These are phyloP conservation scores for Fusarium nurragi DNA, from an alignment of 2,329 filamentous ascomycete genomes.

Conservation along the genomic window DNA sequence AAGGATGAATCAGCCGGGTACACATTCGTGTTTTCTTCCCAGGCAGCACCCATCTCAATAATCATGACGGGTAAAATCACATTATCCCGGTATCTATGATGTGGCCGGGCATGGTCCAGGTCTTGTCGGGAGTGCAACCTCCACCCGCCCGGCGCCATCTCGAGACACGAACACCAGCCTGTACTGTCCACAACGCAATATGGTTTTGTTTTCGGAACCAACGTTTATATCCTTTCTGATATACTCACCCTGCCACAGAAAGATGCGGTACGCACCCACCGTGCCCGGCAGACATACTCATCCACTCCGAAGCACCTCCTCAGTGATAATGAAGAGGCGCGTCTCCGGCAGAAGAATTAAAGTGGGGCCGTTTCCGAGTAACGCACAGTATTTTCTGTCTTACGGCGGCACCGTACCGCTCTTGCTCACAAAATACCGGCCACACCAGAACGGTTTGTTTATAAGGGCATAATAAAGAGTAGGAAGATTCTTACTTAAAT, in stretches of 20 bases:
- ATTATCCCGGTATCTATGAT: slow-evolving; percentile 2
- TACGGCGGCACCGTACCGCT: slow-evolving; percentile 23
- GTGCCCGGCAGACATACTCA: slow-evolving; percentile 15
- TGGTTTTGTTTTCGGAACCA: slow-evolving; percentile 1
- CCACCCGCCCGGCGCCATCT: slow-evolving; percentile 12
- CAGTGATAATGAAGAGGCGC: slow-evolving; percentile 16
- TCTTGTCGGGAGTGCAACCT: slow-evolving; percentile 26
- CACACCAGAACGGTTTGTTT: not conserved
- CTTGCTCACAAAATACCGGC: not conserved
- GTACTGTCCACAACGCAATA: slow-evolving; percentile 7
- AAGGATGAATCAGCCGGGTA: not conserved
- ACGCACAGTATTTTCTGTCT: slow-evolving; percentile 5
- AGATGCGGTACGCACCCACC: slow-evolving; percentile 9
- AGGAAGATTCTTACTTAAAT: not conserved
- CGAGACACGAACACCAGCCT: not conserved
- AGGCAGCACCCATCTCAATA: not conserved
- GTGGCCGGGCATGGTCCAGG: slow-evolving; percentile 32
- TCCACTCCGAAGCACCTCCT: slow-evolving; percentile 15
- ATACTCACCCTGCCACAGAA: slow-evolving; percentile 15
- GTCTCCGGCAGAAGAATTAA: slow-evolving; percentile 26
- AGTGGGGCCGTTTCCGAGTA: slow-evolving; percentile 34
- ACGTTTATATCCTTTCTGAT: not conserved
- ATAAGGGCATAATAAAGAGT: not conserved
- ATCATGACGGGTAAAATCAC: not conserved
- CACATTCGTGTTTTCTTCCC: not conserved